phyloP scores from a whole-genome alignment of 1,284 basidiomycete genomes.

The Ceratobasidium sp. region DNA sequence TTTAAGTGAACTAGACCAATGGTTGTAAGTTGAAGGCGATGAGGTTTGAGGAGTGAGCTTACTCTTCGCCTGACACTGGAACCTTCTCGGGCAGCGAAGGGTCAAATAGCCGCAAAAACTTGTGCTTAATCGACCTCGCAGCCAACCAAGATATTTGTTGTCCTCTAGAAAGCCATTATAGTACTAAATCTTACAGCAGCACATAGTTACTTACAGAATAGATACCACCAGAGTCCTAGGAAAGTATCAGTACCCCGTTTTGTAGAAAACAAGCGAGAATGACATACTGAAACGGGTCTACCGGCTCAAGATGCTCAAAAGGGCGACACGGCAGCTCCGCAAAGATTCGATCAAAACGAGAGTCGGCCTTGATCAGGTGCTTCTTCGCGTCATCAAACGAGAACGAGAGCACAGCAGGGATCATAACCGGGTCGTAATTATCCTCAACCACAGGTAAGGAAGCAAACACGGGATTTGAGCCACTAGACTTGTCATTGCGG shows the following conservation, averaged over 20 bases:
- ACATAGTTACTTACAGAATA: constrained; percentile 63
- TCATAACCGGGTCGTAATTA: constrained; percentile 46
- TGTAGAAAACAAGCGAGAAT: constrained; percentile 29
- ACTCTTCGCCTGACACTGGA: constrained; percentile 48
- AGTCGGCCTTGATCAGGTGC: constrained; percentile 75
- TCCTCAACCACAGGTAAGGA: background rate
- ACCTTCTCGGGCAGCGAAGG: constrained; percentile 75
- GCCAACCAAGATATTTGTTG: constrained; percentile 95
- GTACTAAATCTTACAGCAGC: background rate
- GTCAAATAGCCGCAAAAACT: constrained; percentile 80
- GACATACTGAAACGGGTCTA: constrained; percentile 77
- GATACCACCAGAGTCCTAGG: constrained; percentile 70
- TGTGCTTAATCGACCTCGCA: constrained; percentile 85
- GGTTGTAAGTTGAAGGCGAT: background rate
- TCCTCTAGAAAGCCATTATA: constrained; percentile 59
- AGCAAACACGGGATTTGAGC: background rate
- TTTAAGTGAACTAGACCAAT: constrained; percentile 40
- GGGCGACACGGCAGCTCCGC: constrained; percentile 72
- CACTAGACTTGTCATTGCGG: background rate
- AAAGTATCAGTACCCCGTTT: background rate
- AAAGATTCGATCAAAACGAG: constrained; percentile 78
- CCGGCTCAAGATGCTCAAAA: constrained; percentile 73
- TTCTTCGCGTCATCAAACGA: constrained; percentile 75
- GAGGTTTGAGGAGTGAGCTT: constrained; percentile 9
- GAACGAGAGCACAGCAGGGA: constrained; percentile 77